These are phyloP conservation scores for Lepidium didymum DNA, from an alignment of 345 rosid species.

Conservation along the genomic window DNA sequence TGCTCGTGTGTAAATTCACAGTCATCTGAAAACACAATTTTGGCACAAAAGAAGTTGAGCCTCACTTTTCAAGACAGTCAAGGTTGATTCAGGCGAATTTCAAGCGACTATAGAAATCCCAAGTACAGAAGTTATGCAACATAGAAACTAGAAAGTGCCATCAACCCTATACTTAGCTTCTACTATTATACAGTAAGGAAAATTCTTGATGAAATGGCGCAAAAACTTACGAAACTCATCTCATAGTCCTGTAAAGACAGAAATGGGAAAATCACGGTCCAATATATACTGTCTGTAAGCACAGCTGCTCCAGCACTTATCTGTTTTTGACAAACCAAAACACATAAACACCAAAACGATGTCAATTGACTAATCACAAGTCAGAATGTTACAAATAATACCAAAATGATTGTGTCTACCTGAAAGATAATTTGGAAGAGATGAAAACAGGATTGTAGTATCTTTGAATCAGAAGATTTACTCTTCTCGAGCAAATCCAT, in stretches of 20 bases:
- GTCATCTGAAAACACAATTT: conserved; percentile 42
- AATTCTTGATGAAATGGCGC: background rate
- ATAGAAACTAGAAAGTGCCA: background rate
- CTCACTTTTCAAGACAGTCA: background rate
- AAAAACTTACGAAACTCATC: conserved; percentile 47
- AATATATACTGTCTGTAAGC: conserved; percentile 59
- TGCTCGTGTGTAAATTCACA: conserved; percentile 54
- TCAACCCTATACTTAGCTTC: background rate
- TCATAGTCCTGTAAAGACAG: conserved; percentile 43
- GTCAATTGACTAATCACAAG: background rate
- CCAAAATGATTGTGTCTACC: conserved; percentile 22
- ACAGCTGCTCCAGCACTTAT: conserved; percentile 53
- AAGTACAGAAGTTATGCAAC: background rate
- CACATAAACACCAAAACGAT: background rate
- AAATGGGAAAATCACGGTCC: conserved; percentile 61
- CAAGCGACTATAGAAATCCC: background rate
- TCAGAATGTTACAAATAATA: background rate
- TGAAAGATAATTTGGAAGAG: conserved; percentile 60
- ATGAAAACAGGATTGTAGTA: conserved; percentile 25
- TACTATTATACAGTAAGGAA: background rate
- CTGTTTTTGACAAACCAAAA: conserved; percentile 29
- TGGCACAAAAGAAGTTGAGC: background rate
- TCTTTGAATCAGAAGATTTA: conserved; percentile 13
- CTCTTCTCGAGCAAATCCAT: conserved; percentile 9
- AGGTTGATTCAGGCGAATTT: background rate